phyloP scores from a whole-genome alignment of 192 early-diverging fungal genomes.

The Spinellus fusiger region DNA sequence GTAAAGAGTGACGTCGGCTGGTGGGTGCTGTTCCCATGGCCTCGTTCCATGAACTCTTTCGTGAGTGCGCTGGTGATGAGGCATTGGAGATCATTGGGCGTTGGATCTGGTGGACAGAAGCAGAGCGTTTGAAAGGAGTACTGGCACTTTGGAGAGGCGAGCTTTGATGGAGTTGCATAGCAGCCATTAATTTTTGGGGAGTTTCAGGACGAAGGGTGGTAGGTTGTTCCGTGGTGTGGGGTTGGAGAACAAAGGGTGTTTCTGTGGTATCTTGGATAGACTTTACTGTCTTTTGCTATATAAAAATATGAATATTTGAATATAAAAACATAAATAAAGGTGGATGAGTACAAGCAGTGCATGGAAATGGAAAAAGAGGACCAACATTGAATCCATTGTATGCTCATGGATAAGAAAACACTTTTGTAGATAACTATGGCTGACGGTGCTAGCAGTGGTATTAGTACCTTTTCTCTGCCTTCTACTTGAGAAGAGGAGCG shows the following conservation, averaged over 20 bases:
- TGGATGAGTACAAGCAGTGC: too few species aligned
- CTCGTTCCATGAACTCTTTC: conserved; percentile 6
- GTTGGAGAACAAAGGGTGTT: conserved; percentile 50
- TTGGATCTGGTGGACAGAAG: conserved; percentile 5
- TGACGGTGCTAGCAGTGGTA: too few species aligned
- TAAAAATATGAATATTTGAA: background rate
- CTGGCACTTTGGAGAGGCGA: background rate
- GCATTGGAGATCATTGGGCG: background rate
- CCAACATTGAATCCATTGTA: too few species aligned
- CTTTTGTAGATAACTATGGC: too few species aligned
- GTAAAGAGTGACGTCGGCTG: conserved; percentile 6
- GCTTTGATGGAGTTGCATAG: background rate
- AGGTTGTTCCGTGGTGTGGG: conserved; percentile 52
- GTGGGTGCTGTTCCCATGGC: background rate
- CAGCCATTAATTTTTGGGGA: conserved; percentile 34
- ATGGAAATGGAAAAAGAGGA: too few species aligned
- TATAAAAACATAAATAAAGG: too few species aligned
- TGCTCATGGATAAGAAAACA: too few species aligned
- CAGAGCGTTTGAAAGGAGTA: conserved; percentile 8
- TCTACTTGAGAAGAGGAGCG: too few species aligned
- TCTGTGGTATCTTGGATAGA: conserved; percentile 58
- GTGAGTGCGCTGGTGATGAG: conserved; percentile 7
- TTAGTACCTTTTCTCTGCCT: too few species aligned
- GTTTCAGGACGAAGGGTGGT: conserved; percentile 55
- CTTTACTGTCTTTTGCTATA: conserved; percentile 18